Conservation (phyloP, 257 asterid species). For the Anisodus tanguticus region DNA sequence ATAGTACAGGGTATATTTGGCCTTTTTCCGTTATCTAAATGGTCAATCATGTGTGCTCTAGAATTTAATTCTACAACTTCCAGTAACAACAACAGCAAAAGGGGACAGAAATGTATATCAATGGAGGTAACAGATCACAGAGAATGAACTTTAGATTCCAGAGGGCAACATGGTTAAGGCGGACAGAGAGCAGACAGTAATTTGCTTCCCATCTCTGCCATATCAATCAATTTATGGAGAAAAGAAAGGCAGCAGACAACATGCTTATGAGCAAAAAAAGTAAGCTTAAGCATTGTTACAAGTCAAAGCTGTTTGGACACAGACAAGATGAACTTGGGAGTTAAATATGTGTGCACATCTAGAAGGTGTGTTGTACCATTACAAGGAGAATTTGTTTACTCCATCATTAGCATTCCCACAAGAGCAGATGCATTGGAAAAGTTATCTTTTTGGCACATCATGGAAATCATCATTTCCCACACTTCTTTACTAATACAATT, state of each 20-base stretch:
- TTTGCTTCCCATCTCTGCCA: neutral
- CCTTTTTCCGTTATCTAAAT: too few species aligned
- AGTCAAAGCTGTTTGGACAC: neutral
- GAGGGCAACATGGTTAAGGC: neutral
- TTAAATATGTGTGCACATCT: neutral
- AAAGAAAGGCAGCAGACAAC: neutral
- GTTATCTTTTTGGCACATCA: conserved; percentile 43
- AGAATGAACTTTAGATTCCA: neutral
- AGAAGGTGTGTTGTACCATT: neutral
- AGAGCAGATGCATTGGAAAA: conserved; percentile 41
- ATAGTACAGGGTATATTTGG: too few species aligned
- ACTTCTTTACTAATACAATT: conserved; percentile 52
- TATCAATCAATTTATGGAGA: neutral
- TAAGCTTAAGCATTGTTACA: neutral
- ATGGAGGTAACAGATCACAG: neutral
- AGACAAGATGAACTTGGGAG: neutral
- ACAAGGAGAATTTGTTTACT: conserved; percentile 14
- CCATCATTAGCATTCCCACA: conserved; percentile 42
- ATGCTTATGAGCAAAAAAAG: neutral
- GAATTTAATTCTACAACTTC: too few species aligned
- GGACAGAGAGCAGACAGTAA: neutral
- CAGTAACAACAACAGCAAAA: neutral
- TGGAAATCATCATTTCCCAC: conserved; percentile 56
- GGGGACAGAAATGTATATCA: neutral
- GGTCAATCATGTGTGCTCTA: too few species aligned